Percentiles rank a stretch among this genome's conserved stretches.
These are phyloP conservation scores for Caloboletus inedulis DNA, from an alignment of 1,284 basidiomycete genomes.

Conservation along the genomic window DNA sequence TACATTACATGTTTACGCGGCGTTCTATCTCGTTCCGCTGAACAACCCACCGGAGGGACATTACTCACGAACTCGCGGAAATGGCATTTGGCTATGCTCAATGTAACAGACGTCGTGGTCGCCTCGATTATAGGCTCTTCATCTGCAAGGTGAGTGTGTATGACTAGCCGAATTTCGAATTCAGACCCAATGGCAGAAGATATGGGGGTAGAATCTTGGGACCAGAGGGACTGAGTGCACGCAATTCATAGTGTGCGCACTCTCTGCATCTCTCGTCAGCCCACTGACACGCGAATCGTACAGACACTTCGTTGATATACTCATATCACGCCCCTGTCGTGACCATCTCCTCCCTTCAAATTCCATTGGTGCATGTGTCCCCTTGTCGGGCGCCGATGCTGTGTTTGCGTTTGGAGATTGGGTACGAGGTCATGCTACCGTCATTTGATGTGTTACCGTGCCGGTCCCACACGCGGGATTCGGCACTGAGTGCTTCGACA, in stretches of 20 bases:
- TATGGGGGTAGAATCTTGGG: conserved; percentile 28
- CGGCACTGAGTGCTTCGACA: conserved; percentile 31
- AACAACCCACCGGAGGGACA: not conserved
- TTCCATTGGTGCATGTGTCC: conserved; percentile 38
- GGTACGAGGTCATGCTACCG: conserved; percentile 37
- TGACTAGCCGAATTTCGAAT: conserved; percentile 10
- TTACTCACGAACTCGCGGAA: conserved; percentile 14
- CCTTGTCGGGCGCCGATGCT: conserved; percentile 33
- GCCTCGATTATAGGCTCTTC: not conserved
- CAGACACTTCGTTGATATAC: conserved; percentile 41
- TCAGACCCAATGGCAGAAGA: not conserved
- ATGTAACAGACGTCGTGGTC: not conserved
- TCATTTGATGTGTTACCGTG: not conserved
- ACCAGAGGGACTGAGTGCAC: conserved; percentile 36
- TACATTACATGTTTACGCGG: conserved; percentile 6
- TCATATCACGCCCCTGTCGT: conserved; percentile 42
- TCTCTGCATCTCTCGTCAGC: not conserved
- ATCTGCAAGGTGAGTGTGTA: conserved; percentile 7
- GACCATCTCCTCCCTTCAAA: conserved; percentile 41
- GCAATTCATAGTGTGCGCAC: conserved; percentile 38
- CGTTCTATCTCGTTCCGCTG: not conserved
- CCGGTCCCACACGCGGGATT: conserved; percentile 41
- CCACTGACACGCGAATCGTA: not conserved
- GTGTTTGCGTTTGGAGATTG: conserved; percentile 34
- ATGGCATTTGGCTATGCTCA: conserved; percentile 22